Evolutionary conservation across 495 filamentous ascomycete genomes (phyloP), one percentile per base, ranked within the genome.

Genomic region (Clavariopsis aquatica): DNA sequence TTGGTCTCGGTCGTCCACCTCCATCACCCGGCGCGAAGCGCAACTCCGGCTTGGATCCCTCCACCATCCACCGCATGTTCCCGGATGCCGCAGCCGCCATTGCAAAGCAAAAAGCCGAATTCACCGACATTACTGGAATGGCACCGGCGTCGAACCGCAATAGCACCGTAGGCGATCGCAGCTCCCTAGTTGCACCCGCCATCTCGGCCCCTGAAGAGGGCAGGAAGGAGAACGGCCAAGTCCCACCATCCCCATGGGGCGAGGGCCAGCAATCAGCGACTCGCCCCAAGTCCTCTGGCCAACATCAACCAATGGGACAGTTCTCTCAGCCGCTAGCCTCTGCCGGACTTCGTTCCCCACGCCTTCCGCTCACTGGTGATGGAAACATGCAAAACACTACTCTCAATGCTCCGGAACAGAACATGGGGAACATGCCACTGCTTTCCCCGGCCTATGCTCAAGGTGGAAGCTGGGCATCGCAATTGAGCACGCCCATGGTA

Each of bases 51-150:
- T 85, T 98, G 41, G 94, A 98, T 72, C 79, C 91, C n/a, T 87
- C 85, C 34, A 92, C 90, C n/a, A 96, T 97, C 74, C 93, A 96
- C 78, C 91, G 91, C 67, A 98, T 98, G 94, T 98, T 98, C 74
- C 94, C 94, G 5, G 94, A 98, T 80, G 94, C 94, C 23, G 95
- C 94, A 1, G 95, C 93, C 15, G 95, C 95, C 15, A 97, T 98
- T 76, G 92, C 92, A 28, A 94, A 92, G 53, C 93, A 98, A 78
- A 96, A 96, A 80, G 93, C 92, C 53, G 92, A 96, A 77, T 97
- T 96, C 73, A 93, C 91, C 12, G 91, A 96, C 74, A 89, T 94
- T 75, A 96, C 92, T 28, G 93, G 94, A 52, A 90, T 92, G 61
- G 88, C 88, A 12, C 91, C 93, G 20, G 85, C 89, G 3, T 97